Evolutionary conservation across 306 rosid genomes (phyloP).

Genomic region (Begonia loranthoides): DNA sequence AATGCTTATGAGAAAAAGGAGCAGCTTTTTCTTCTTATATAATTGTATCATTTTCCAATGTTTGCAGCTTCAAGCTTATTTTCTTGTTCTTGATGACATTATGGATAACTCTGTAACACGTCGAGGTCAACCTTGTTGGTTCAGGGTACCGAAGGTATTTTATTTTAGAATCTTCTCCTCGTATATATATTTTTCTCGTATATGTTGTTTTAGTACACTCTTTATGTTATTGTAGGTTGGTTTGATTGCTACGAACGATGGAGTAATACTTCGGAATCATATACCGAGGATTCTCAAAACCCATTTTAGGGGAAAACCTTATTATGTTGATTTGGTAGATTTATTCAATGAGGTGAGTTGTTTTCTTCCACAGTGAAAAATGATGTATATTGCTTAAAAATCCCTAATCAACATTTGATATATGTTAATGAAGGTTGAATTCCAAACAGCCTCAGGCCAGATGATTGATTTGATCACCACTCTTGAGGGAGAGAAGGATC

Average conservation of each 20-base stretch:
- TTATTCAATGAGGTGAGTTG: conserved; percentile 66
- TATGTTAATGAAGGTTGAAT: conserved; percentile 52
- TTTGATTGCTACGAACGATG: conserved; percentile 76
- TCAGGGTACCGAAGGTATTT: conserved; percentile 35
- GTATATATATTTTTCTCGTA: no score
- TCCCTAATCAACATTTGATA: neutral
- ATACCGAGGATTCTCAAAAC: conserved; percentile 57
- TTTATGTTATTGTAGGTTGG: conserved; percentile 41
- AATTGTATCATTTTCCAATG: neutral
- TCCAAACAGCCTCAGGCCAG: conserved; percentile 95
- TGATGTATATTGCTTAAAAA: neutral
- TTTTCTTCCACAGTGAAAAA: conserved; percentile 6
- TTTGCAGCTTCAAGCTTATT: conserved; percentile 37
- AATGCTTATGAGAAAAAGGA: no score
- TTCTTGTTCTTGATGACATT: conserved; percentile 37
- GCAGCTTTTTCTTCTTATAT: neutral
- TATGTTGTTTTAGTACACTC: no score
- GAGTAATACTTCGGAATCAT: conserved; percentile 68
- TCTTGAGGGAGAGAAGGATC: conserved; percentile 80
- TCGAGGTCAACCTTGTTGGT: conserved; percentile 44
- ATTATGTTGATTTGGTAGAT: conserved; percentile 75
- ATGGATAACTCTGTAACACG: conserved; percentile 42
- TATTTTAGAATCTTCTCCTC: neutral
- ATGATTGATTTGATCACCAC: conserved; percentile 93
- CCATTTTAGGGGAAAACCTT: conserved; percentile 70